Evolutionary conservation across 768 basidiomycete genomes (phyloP).

Genomic region (Pleurotus eryngii): DNA sequence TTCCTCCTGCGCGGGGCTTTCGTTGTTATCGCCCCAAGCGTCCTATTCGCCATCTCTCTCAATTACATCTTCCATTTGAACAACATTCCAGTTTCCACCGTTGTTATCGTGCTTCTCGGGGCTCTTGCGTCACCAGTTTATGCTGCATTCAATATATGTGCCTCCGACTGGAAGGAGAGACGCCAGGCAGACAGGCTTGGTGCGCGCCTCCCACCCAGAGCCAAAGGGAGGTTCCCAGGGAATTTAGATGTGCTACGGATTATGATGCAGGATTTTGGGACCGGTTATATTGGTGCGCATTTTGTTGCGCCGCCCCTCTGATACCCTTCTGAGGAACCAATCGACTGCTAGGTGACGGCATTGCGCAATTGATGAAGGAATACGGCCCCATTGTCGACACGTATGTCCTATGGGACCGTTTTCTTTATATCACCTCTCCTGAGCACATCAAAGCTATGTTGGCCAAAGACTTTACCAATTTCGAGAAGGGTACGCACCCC

Average conservation of each 20-base stretch:
- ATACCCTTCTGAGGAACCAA: too few species aligned
- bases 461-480: conserved; percentile 56
- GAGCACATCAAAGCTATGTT: conserved; percentile 57
- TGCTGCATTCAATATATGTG: conserved; percentile 26
- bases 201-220: conserved; percentile 38
- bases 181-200: conserved; percentile 41
- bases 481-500: conserved; percentile 64
- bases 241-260: conserved; percentile 41
- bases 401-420: conserved; percentile 40
- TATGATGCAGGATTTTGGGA: conserved; percentile 32
- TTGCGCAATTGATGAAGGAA: conserved; percentile 29
- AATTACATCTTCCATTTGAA: conserved; percentile 16
- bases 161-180: conserved; percentile 24
- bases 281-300: conserved; percentile 49
- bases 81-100: conserved; percentile 28
- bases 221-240: conserved; percentile 37
- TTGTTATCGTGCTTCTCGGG: conserved; percentile 33
- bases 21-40: conserved; percentile 14
- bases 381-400: conserved; percentile 44
- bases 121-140: conserved; percentile 30
- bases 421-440: conserved; percentile 49
- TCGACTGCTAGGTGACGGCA: conserved; percentile 35
- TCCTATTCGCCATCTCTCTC: conserved; percentile 14
- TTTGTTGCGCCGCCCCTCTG: not conserved
- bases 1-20: conserved; percentile 24